phyloP scores from a whole-genome alignment of 2,329 filamentous ascomycete species.

The Westerdykella sp. region DNA sequence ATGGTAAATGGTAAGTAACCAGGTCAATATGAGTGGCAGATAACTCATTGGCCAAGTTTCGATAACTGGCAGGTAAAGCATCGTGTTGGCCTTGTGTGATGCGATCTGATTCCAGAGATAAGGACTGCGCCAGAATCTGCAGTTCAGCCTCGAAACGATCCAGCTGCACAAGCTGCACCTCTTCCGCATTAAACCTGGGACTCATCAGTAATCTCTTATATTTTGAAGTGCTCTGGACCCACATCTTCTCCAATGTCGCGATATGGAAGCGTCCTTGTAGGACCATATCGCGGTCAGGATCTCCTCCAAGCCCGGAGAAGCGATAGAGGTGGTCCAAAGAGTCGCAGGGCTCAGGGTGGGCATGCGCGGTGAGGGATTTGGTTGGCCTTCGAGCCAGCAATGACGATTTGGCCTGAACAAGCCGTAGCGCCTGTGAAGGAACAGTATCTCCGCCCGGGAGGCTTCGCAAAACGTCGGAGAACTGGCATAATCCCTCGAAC shows the following conservation, averaged over 20 bases:
- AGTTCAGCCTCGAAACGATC: constrained; percentile 39
- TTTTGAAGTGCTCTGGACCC: background rate
- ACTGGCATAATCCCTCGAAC: constrained; percentile 36
- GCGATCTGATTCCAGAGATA: constrained; percentile 29
- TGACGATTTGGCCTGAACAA: constrained; percentile 21
- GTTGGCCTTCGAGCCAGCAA: constrained; percentile 35
- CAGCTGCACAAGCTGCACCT: constrained; percentile 37
- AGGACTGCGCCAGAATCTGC: constrained; percentile 31
- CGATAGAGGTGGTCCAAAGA: constrained; percentile 20
- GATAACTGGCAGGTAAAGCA: constrained; percentile 25
- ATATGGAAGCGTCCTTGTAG: constrained; percentile 26
- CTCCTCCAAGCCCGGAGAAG: constrained; percentile 20
- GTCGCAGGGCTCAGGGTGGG: constrained; percentile 9
- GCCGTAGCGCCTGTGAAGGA: constrained; percentile 8
- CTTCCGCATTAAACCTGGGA: constrained; percentile 16
- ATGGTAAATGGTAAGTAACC: constrained; percentile 6
- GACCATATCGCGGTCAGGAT: constrained; percentile 16
- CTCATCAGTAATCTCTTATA: background rate
- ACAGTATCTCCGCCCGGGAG: constrained; percentile 3
- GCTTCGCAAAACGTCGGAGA: constrained; percentile 23
- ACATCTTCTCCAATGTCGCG: constrained; percentile 19
- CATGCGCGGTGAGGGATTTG: constrained; percentile 11
- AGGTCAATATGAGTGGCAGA: constrained; percentile 16
- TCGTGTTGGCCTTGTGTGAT: constrained; percentile 28
- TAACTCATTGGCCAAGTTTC: constrained; percentile 15